Conservation (phyloP, 768 basidiomycete genomes). For the Mrakia blollopis region DNA sequence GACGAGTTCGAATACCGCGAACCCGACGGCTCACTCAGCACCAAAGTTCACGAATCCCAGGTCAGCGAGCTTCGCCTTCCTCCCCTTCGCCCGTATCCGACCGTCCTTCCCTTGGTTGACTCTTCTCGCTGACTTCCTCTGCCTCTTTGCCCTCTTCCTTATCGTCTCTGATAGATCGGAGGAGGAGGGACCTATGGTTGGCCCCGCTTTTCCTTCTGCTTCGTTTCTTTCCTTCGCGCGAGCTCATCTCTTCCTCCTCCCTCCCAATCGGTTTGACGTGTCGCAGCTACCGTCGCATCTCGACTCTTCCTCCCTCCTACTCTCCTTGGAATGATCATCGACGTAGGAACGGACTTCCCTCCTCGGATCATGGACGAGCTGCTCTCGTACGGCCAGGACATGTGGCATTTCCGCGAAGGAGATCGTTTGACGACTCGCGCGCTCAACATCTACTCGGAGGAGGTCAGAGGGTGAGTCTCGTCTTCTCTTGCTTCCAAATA, state of each 20-base stretch:
- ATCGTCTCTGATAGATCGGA: conserved; percentile 58
- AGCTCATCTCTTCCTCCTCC: not conserved
- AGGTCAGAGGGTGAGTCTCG: conserved; percentile 58
- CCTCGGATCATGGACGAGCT: conserved; percentile 54
- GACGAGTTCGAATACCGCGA: conserved; percentile 68
- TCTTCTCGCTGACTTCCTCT: not conserved
- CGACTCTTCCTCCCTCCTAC: conserved; percentile 26
- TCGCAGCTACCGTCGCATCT: conserved; percentile 62
- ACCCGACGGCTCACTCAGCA: conserved; percentile 54
- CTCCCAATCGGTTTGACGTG: not conserved
- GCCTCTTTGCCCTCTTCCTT: not conserved
- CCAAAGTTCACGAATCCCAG: conserved; percentile 52
- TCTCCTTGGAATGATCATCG: conserved; percentile 71
- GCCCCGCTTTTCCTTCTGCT: conserved; percentile 44
- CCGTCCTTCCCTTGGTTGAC: not conserved
- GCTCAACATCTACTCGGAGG: conserved; percentile 68
- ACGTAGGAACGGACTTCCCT: conserved; percentile 74
- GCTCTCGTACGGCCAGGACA: conserved; percentile 60
- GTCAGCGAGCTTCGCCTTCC: conserved; percentile 42
- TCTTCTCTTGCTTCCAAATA: conserved; percentile 22
- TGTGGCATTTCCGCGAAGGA: conserved; percentile 70
- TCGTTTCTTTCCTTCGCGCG: conserved; percentile 38
- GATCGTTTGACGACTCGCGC: conserved; percentile 62
- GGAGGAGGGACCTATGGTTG: conserved; percentile 63
- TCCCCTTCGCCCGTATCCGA: conserved; percentile 4